Evolutionary conservation across 225 moss, liverwort and hornwort species (phyloP).

Genomic region (Antitrichia curtipendula): DNA sequence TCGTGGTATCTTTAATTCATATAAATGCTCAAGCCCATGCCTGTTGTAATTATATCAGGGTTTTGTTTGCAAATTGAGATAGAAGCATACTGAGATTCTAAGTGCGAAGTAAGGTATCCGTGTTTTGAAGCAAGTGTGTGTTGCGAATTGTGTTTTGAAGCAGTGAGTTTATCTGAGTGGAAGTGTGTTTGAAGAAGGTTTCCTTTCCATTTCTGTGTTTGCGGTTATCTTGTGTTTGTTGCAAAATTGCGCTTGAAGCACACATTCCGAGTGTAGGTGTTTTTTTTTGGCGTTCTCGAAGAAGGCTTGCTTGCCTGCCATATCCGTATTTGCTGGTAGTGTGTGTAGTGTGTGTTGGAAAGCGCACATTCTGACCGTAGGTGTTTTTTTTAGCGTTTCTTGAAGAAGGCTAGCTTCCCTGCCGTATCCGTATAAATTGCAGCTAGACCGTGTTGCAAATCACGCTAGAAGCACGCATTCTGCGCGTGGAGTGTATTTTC

Average conservation of each 20-base stretch:
- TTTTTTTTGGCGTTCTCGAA: background rate
- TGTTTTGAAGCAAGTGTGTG: background rate
- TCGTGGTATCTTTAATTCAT: background rate
- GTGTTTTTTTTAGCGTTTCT: background rate
- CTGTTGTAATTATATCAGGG: background rate
- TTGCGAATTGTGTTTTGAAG: background rate
- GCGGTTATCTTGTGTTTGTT: background rate
- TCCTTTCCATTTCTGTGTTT: background rate
- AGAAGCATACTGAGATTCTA: background rate
- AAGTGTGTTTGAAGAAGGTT: background rate
- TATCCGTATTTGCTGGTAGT: background rate
- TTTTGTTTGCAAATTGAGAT: background rate
- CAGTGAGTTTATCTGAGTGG: background rate
- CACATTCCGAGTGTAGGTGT: background rate
- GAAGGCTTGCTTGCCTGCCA: background rate
- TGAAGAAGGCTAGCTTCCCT: background rate
- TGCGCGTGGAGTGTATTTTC: background rate
- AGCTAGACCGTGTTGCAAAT: background rate
- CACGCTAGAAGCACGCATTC: background rate
- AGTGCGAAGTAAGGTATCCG: background rate
- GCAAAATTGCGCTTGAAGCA: background rate
- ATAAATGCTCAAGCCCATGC: background rate
- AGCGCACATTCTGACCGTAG: background rate
- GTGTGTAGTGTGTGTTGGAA: background rate
- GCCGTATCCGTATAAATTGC: background rate